A percentile compares a stretch with the other conserved stretches of the same genome.
phyloP scores from a whole-genome alignment of 2,329 filamentous ascomycete species.

The Cladosporium velox region DNA sequence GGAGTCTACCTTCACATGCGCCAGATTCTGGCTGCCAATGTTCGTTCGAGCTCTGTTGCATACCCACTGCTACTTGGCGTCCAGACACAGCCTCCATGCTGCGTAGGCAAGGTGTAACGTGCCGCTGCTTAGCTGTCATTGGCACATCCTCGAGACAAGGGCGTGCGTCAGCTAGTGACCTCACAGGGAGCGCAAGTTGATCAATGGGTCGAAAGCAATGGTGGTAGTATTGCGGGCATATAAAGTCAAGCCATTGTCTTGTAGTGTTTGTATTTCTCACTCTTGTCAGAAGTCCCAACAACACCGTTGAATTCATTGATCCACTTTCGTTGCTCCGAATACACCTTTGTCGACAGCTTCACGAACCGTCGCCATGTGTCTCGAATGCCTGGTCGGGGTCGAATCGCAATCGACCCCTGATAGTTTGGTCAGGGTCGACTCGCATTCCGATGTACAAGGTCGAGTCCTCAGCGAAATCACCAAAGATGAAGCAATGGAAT shows the following conservation, averaged over 20 bases:
- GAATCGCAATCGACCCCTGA: neutral
- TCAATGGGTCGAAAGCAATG: neutral
- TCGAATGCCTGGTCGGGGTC: constrained; percentile 7
- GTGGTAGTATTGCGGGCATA: neutral
- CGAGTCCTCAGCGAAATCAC: constrained; percentile 25
- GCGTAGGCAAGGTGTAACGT: constrained; percentile 11
- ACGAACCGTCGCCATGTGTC: neutral
- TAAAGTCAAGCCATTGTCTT: neutral
- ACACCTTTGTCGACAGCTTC: too few species aligned
- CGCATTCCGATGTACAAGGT: neutral
- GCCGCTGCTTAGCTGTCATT: constrained; percentile 14
- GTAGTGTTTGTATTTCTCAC: neutral
- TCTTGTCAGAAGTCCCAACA: neutral
- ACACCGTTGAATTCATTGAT: neutral
- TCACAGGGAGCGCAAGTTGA: neutral
- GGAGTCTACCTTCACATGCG: neutral
- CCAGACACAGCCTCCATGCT: constrained; percentile 14
- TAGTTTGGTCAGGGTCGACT: neutral
- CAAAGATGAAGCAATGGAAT: constrained; percentile 15
- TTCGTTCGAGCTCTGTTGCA: neutral
- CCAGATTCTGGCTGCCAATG: neutral
- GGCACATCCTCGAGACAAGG: neutral
- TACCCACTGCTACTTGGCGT: constrained; percentile 7
- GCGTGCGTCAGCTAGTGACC: constrained; percentile 1
- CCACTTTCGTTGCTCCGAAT: too few species aligned